These are phyloP conservation scores for Acanthamoeba quina DNA, from an alignment of 208 protist genomes.

Conservation along the genomic window DNA sequence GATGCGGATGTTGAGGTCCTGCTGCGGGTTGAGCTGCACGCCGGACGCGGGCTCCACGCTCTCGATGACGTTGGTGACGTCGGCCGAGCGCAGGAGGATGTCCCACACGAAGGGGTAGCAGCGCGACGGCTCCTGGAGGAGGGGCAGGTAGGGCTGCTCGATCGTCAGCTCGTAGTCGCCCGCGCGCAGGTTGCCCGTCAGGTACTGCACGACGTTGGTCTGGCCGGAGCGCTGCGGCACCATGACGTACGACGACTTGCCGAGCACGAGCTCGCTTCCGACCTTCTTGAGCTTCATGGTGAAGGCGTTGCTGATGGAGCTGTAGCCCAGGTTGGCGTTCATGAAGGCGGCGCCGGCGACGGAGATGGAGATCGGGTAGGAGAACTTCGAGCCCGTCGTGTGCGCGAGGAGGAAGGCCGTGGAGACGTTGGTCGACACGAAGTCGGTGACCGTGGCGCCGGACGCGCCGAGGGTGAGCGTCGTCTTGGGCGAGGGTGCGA, in stretches of 20 bases:
- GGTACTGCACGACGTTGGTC: conserved; percentile 34
- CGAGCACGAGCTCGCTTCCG: not conserved
- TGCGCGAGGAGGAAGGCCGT: not conserved
- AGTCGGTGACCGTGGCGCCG: conserved; percentile 6
- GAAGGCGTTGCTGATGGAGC: conserved; percentile 59
- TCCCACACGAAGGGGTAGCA: conserved; percentile 70
- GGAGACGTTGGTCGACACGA: conserved; percentile 62
- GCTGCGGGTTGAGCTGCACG: conserved; percentile 24
- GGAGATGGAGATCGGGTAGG: not conserved
- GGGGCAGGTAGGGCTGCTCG: conserved; percentile 17
- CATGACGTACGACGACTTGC: conserved; percentile 16
- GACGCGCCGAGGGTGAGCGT: not conserved
- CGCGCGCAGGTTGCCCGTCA: not conserved
- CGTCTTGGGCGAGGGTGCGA: not conserved
- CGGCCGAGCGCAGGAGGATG: conserved; percentile 14
- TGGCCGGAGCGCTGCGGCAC: conserved; percentile 52
- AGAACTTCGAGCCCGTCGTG: not conserved
- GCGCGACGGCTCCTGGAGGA: not conserved
- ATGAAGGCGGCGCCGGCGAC: conserved; percentile 21
- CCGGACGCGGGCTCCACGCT: conserved; percentile 13
- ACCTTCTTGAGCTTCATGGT: not conserved
- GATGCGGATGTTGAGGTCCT: conserved; percentile 48
- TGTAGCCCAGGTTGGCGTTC: conserved; percentile 34
- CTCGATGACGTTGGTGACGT: conserved; percentile 32
- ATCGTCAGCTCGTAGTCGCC: conserved; percentile 49